Conservation (phyloP, 352 stramenopile genomes). For the Phytopythium oedochilum region DNA sequence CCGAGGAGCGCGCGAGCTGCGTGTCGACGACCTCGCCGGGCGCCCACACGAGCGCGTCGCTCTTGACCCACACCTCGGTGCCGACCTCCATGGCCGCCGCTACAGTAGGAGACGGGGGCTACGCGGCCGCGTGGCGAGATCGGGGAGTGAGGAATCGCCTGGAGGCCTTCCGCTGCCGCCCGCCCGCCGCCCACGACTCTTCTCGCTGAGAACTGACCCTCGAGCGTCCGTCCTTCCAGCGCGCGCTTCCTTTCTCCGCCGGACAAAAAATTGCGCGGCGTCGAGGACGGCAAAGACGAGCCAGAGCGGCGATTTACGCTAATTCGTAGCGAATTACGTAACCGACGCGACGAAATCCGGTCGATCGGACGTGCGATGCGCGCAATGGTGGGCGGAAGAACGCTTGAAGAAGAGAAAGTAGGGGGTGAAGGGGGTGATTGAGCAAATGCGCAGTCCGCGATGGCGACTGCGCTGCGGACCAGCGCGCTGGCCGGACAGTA, state of each 20-base stretch:
- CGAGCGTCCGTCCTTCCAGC: conserved; percentile 3
- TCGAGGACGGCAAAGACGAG: not conserved
- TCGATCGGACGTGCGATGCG: too few relatives aligned
- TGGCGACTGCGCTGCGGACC: too few relatives aligned
- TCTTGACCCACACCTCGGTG: conserved; percentile 79
- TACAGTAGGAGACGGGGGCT: too few relatives aligned
- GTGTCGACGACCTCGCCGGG: conserved; percentile 66
- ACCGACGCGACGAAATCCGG: too few relatives aligned
- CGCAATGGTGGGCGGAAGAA: too few relatives aligned
- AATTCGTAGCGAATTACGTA: not conserved
- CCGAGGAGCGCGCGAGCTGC: conserved; percentile 29
- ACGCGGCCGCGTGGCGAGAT: too few relatives aligned
- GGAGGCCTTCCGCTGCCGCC: not conserved
- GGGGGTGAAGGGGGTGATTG: too few relatives aligned
- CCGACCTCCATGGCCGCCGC: conserved; percentile 81
- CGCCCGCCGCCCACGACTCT: not conserved
- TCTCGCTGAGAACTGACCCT: not conserved
- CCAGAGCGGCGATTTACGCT: not conserved
- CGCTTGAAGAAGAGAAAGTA: conserved; percentile 4
- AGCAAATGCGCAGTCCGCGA: too few relatives aligned
- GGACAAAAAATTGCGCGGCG: conserved; percentile 1
- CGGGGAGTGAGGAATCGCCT: too few relatives aligned
- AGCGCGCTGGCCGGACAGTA: too few relatives aligned
- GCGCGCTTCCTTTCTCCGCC: not conserved
- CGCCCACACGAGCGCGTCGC: conserved; percentile 57